Conservation (phyloP, 2,329 filamentous ascomycete species). For the Taxawa tesnikishii region DNA sequence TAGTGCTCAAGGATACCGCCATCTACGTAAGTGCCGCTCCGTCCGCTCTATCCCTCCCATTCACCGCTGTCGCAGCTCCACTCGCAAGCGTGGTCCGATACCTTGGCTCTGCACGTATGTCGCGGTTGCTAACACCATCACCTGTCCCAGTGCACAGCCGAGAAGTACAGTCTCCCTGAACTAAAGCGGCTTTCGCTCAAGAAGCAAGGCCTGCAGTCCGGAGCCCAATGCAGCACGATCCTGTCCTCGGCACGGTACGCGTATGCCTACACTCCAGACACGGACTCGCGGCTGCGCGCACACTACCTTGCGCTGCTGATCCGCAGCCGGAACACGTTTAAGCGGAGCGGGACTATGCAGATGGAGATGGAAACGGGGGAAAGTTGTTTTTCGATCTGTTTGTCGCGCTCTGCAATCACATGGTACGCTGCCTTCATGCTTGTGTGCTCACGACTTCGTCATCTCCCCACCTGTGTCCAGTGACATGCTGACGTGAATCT, state of each 20-base stretch:
- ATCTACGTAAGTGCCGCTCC: constrained; percentile 48
- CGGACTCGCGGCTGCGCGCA: constrained; percentile 77
- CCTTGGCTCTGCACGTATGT: constrained; percentile 8
- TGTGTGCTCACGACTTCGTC: background rate
- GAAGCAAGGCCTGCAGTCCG: constrained; percentile 80
- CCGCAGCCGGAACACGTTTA: constrained; percentile 75
- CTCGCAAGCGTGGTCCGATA: background rate
- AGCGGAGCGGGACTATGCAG: constrained; percentile 90
- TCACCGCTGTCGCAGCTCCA: constrained; percentile 2
- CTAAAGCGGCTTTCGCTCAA: constrained; percentile 73
- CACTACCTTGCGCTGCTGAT: constrained; percentile 92
- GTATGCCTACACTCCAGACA: constrained; percentile 79
- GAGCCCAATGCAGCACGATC: constrained; percentile 75
- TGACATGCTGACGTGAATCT: too few relatives aligned
- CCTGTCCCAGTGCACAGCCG: constrained; percentile 71
- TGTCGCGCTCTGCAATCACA: constrained; percentile 83
- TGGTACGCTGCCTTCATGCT: constrained; percentile 55
- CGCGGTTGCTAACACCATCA: constrained; percentile 5
- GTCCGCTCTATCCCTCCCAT: constrained; percentile 1
- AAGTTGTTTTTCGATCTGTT: constrained; percentile 90
- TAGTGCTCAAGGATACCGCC: constrained; percentile 76
- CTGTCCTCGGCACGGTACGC: constrained; percentile 78
- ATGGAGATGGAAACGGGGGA: constrained; percentile 84
- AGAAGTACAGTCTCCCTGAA: constrained; percentile 71
- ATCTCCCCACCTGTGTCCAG: too few relatives aligned